These are phyloP conservation scores for Coemansia sp. DNA, from an alignment of 192 early-diverging fungal species.

Conservation along the genomic window DNA sequence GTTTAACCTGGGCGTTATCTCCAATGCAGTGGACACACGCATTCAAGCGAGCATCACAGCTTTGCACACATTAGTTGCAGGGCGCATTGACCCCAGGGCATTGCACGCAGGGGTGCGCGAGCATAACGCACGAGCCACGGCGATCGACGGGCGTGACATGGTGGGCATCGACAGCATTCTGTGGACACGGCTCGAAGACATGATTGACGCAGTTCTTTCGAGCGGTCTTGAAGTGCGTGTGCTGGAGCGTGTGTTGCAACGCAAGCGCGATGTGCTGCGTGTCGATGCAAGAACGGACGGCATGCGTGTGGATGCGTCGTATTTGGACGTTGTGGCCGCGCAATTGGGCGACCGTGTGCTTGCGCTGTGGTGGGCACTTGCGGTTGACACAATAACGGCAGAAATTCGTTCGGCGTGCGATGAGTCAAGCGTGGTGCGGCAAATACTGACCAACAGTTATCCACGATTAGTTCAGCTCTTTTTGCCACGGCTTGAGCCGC, in stretches of 20 bases:
- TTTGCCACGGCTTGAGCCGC: conserved; percentile 29
- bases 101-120: conserved; percentile 21
- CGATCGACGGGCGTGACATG: conserved; percentile 32
- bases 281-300: background rate
- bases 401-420: conserved; percentile 21
- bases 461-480: conserved; percentile 36
- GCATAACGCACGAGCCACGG: conserved; percentile 26
- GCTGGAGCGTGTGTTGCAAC: conserved; percentile 42
- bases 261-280: conserved; percentile 33
- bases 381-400: conserved; percentile 16
- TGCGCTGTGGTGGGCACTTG: conserved; percentile 14
- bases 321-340: conserved; percentile 19
- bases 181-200: conserved; percentile 23
- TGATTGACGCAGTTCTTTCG: conserved; percentile 19
- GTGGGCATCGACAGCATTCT: conserved; percentile 22
- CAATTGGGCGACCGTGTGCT: conserved; percentile 25
- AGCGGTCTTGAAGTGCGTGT: conserved; percentile 29
- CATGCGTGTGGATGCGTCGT: conserved; percentile 7
- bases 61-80: conserved; percentile 12
- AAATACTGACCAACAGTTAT: conserved; percentile 30
- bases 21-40: background rate
- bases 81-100: conserved; percentile 9
- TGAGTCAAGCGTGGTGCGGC: conserved; percentile 19
- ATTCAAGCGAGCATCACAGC: conserved; percentile 13
- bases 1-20: conserved; percentile 30